A percentile compares a stretch with the other conserved stretches of the same genome.
Conservation (phyloP, 257 asterid genomes). For the Solanum arcanum region DNA sequence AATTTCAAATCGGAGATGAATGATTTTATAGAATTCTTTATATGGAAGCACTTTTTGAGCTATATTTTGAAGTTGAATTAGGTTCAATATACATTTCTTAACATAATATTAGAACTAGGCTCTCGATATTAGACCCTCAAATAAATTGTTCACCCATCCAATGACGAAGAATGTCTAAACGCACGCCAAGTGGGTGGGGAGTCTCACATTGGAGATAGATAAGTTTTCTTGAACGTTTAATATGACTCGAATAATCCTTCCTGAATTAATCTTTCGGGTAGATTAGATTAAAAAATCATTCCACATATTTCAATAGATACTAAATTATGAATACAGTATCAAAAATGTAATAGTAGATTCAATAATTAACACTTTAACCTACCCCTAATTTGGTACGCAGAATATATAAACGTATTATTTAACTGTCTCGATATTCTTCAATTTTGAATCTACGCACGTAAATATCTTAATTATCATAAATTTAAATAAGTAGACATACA, state of each 20-base stretch:
- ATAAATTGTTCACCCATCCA: no score
- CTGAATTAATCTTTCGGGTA: background rate
- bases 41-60: background rate
- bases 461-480: no score
- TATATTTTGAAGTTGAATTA: background rate
- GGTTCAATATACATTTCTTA: background rate
- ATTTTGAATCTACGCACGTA: rapidly evolving
- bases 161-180: no score
- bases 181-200: no score
- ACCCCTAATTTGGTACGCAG: background rate
- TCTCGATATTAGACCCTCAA: background rate
- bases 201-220: background rate
- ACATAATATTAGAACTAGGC: background rate
- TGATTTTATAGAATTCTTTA: no score
- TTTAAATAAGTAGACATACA: background rate
- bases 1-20: background rate
- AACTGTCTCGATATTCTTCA: background rate
- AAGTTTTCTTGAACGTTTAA: background rate
- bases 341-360: background rate
- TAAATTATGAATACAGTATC: background rate
- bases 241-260: no score
- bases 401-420: background rate
- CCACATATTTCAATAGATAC: background rate
- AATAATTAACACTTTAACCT: background rate
- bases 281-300: background rate